Percentiles rank a stretch among this genome's conserved stretches.
Evolutionary conservation across 2,329 filamentous ascomycete genomes (phyloP).

Genomic region (Diaporthe citri): DNA sequence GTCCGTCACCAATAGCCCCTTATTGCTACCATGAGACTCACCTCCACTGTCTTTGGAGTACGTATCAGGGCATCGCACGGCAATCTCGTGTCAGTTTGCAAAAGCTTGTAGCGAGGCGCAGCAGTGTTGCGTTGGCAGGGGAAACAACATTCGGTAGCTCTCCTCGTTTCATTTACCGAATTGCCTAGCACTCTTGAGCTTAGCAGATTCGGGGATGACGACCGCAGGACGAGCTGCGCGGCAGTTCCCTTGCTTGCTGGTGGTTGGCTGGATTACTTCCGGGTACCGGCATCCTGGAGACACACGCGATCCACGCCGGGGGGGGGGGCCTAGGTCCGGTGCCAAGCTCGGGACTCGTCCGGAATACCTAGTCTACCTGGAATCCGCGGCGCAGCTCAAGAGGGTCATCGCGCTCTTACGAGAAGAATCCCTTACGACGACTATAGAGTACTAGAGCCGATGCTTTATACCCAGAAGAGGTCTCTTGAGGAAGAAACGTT

Average conservation of each 20-base stretch:
- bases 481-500: not conserved
- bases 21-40: not conserved
- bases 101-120: not conserved
- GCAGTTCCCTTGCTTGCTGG: not conserved
- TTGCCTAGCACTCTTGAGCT: not conserved
- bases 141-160: slow-evolving; percentile 3
- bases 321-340: not conserved
- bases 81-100: not conserved
- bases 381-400: not conserved
- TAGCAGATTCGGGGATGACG: slow-evolving; percentile 15
- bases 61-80: not conserved
- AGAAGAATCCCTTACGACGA: not conserved
- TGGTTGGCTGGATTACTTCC: slow-evolving; percentile 18
- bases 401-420: not conserved
- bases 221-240: slow-evolving; percentile 11
- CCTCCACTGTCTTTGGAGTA: not conserved
- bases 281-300: not conserved
- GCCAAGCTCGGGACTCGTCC: slow-evolving; percentile 16
- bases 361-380: not conserved
- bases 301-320: not conserved
- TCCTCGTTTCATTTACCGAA: slow-evolving; percentile 21
- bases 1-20: not conserved
- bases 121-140: slow-evolving; percentile 2
- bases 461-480: slow-evolving; percentile 20
- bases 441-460: not conserved